A percentile compares a stretch with the other conserved stretches of the same genome.
Evolutionary conservation across 2,329 filamentous ascomycete species (phyloP).

Genomic region (Huntiella abstrusa): DNA sequence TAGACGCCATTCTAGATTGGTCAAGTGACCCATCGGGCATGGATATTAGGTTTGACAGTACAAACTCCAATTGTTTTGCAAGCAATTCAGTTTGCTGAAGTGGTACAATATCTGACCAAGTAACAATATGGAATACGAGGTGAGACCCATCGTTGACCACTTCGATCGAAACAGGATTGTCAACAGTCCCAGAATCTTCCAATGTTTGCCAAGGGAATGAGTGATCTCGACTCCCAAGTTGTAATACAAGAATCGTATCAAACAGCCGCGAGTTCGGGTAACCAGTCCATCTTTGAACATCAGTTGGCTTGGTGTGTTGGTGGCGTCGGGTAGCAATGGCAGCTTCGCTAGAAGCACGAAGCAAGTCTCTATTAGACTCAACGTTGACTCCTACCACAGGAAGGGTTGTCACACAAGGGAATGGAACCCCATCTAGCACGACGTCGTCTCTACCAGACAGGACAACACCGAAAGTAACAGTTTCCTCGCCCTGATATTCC

Average conservation of each 20-base stretch:
- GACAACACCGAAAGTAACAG: constrained; percentile 61
- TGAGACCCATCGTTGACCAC: constrained; percentile 36
- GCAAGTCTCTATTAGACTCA: constrained; percentile 34
- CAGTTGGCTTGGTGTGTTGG: constrained; percentile 51
- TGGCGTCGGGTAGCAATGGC: constrained; percentile 47
- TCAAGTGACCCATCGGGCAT: constrained; percentile 24
- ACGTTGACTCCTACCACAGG: constrained; percentile 35
- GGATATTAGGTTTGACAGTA: constrained; percentile 40
- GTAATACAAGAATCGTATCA: constrained; percentile 72
- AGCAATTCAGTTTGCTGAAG: constrained; percentile 46
- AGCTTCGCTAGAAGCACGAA: constrained; percentile 44
- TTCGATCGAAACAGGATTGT: constrained; percentile 70
- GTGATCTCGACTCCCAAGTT: constrained; percentile 30
- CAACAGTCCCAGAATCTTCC: constrained; percentile 49
- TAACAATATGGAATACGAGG: constrained; percentile 48
- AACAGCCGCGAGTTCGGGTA: constrained; percentile 49
- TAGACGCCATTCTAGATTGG: constrained; percentile 17
- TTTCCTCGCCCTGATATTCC: constrained; percentile 55
- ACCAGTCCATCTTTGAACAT: constrained; percentile 55
- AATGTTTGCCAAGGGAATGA: constrained; percentile 36
- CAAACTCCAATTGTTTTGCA: constrained; percentile 50
- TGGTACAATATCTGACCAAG: constrained; percentile 45
- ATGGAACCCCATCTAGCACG: constrained; percentile 37
- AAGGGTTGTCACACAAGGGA: constrained; percentile 69
- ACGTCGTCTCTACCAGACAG: constrained; percentile 54